Evolutionary conservation across 139 green algal genomes (phyloP).

Genomic region (Astrephomene gubernaculifera): DNA sequence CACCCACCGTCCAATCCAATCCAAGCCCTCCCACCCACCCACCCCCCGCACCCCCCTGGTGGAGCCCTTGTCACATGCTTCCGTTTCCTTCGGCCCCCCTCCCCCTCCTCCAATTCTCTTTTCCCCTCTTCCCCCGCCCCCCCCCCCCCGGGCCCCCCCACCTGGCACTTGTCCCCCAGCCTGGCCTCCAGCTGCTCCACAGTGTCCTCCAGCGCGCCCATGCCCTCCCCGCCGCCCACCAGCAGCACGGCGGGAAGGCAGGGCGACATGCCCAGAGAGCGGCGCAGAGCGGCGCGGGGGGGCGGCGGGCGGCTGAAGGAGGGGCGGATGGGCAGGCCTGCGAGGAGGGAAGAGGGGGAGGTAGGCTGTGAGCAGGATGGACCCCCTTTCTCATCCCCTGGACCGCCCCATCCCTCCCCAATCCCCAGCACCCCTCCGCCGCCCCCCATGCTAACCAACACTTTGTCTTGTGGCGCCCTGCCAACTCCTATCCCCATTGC

Average conservation of each 20-base stretch:
- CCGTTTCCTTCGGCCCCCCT: too few species aligned
- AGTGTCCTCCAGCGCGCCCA: conserved; percentile 94
- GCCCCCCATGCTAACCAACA: too few species aligned
- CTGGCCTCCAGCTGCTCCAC: conserved; percentile 77
- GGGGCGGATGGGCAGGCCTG: conserved; percentile 94
- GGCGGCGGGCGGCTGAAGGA: conserved; percentile 82
- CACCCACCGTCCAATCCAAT: too few species aligned
- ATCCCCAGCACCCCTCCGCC: too few species aligned
- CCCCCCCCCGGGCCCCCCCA: conserved; percentile 17
- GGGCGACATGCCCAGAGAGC: conserved; percentile 64
- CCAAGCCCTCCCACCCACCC: neutral
- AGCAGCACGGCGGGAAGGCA: conserved; percentile 77
- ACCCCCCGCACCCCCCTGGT: too few species aligned
- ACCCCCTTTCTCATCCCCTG: too few species aligned
- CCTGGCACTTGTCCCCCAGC: conserved; percentile 64
- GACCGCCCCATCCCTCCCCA: too few species aligned
- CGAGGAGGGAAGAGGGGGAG: neutral
- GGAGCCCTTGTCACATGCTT: too few species aligned
- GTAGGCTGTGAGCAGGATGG: neutral
- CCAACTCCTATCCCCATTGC: too few species aligned
- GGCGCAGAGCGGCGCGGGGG: conserved; percentile 56
- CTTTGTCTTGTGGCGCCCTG: too few species aligned
- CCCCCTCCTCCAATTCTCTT: too few species aligned
- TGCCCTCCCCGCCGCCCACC: conserved; percentile 96
- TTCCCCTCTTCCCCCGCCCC: too few species aligned